phyloP scores from a whole-genome alignment of 139 green algal genomes.

The Picochlorum sp. region DNA sequence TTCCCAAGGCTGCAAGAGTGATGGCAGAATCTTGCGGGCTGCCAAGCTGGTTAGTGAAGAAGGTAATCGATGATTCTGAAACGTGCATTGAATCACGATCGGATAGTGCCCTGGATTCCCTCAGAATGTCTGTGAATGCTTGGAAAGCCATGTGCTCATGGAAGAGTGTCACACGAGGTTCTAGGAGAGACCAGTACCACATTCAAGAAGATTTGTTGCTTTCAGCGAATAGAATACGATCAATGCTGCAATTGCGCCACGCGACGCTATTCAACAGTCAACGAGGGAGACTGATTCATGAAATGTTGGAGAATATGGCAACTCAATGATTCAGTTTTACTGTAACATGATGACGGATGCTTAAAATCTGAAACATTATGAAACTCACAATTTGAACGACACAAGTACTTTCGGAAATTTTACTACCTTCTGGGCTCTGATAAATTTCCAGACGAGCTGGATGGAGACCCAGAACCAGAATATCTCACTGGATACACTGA shows the following conservation, averaged over 20 bases:
- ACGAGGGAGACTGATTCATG: too few species aligned
- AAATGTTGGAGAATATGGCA: too few species aligned
- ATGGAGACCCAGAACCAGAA: background rate
- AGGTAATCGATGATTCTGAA: background rate
- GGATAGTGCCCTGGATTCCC: background rate
- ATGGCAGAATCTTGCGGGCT: slow-evolving; percentile 17
- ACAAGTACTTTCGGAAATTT: too few species aligned
- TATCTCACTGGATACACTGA: background rate
- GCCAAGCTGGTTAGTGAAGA: slow-evolving; percentile 18
- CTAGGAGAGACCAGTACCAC: background rate
- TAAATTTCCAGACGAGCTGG: background rate
- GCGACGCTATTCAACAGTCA: too few species aligned
- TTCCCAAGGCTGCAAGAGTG: slow-evolving; percentile 21
- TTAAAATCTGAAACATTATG: too few species aligned
- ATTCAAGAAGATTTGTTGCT: background rate
- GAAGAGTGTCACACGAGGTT: background rate
- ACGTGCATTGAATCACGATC: background rate
- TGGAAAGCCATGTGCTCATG: slow-evolving; percentile 1
- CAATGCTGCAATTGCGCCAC: too few species aligned
- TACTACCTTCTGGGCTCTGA: background rate
- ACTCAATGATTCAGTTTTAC: too few species aligned
- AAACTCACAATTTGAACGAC: too few species aligned
- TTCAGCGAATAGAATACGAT: too few species aligned
- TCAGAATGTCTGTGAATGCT: background rate
- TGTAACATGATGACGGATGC: too few species aligned